Conservation (phyloP, 768 basidiomycete genomes). For the Rhodotorula kratochvilovae region DNA sequence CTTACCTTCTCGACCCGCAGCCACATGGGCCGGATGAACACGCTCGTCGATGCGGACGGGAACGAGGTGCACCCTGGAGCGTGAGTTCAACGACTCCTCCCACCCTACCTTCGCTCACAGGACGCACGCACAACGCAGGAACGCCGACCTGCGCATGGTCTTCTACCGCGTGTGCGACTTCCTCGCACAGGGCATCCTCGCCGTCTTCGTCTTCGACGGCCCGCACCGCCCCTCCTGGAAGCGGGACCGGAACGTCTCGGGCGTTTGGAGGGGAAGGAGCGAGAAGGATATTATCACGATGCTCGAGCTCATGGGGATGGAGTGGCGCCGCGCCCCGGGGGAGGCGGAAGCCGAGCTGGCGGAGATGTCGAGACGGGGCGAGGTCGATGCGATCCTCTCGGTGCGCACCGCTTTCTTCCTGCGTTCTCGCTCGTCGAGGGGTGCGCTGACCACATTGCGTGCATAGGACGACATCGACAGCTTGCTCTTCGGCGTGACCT, state of each 20-base stretch:
- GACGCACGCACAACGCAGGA: neutral
- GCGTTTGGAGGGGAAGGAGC: neutral
- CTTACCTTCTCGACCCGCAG: neutral
- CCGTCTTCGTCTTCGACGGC: constrained; percentile 41
- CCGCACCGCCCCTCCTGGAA: constrained; percentile 22
- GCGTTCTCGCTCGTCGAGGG: accelerated
- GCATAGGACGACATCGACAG: constrained; percentile 37
- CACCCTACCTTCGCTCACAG: neutral
- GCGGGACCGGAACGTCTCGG: constrained; percentile 1
- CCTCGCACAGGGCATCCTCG: constrained; percentile 19
- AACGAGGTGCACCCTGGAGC: neutral
- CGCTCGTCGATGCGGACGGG: neutral
- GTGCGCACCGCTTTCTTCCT: neutral
- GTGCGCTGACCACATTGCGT: neutral
- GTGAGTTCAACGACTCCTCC: neutral
- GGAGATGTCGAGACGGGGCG: constrained; percentile 11
- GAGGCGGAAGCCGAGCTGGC: constrained; percentile 41
- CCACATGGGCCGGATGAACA: constrained; percentile 13
- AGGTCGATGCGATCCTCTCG: constrained; percentile 37
- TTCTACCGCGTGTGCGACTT: constrained; percentile 29
- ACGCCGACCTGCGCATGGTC: constrained; percentile 31
- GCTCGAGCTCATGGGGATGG: constrained; percentile 29
- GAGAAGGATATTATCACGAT: constrained; percentile 4
- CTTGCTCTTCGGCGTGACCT: constrained; percentile 34
- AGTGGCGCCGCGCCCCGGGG: constrained; percentile 30